Base-by-base conservation (phyloP, 805 yeast genomes). In the Teunomyces aglyptinius region DNA sequence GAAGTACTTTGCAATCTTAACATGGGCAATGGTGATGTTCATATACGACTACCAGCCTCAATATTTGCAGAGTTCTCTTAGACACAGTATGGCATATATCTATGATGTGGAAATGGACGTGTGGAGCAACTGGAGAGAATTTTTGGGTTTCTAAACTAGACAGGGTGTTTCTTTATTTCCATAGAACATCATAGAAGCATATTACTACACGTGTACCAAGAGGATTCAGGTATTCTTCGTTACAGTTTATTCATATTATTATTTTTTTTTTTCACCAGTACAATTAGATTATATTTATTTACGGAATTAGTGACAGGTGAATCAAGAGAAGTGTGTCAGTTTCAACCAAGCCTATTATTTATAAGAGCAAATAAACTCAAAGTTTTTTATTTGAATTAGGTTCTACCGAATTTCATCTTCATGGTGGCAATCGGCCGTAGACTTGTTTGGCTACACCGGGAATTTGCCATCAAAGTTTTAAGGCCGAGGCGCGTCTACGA, bases 11-110 rank as follows among this genome's bases (percentile, higher is more conserved):
- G 83, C 90, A 1, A 80, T 84, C 12, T 49, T 81, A 6, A 72
- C 81, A 6, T 86, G 95, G 95, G 92, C 84, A 0, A 58, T 77
- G 20, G 87, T 85, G 32, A 85, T 86, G 91, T 74, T 78, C 56
- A 70, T 86, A 43, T 86, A 85, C 62, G 76, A 83, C 47, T 70
- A 71, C 48, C 83, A 85, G 52, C 84, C 85, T 2, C 75, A 75
- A 32, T 75, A 76, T 52, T 69, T 87, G 38, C 92, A 86, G 58
- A 74, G 76, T 42, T 77, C 86, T 1, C 68, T 86, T 71, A 75
- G 85, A 51, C 78, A 78, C 49, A 79, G 86, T 44, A 80, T 86
- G 86, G 81, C 82, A 45, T 86, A 81, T 60, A 78, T 86, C 29
- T 86, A 86, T 55, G 83, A 84, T 36, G 74, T 68, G 27, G 88